phyloP scores from a whole-genome alignment of 2,329 filamentous ascomycete genomes.

The Aspergillus arachidicola region DNA sequence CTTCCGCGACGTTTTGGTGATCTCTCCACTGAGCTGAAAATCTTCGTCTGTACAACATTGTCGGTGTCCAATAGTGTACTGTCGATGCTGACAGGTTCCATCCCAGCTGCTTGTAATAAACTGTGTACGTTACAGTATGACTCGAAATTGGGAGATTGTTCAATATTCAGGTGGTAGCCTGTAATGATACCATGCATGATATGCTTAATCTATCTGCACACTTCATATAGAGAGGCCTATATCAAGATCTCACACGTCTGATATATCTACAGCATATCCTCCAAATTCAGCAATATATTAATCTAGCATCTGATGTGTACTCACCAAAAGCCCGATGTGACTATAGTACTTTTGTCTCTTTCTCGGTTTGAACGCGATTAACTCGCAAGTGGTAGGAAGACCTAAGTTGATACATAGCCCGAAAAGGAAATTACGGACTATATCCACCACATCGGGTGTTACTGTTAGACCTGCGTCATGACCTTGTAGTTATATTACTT shows the following conservation, averaged over 20 bases:
- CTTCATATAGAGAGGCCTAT: background rate
- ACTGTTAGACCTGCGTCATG: background rate
- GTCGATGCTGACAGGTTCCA: background rate
- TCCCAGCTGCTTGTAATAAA: background rate
- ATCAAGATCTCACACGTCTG: background rate
- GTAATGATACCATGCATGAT: constrained; percentile 2
- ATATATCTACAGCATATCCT: background rate
- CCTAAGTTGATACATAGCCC: background rate
- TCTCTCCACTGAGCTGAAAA: background rate
- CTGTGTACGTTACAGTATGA: background rate
- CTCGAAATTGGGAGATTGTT: background rate
- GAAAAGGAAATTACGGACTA: background rate
- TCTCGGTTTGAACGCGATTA: too few species aligned
- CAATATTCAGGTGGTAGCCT: background rate
- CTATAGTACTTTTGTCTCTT: background rate
- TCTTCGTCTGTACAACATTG: background rate
- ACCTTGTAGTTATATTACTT: background rate
- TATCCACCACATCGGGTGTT: background rate
- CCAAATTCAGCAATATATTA: background rate
- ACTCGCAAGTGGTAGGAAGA: background rate
- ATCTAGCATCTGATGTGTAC: background rate
- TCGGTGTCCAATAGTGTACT: background rate
- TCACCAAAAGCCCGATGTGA: background rate
- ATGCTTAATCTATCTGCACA: constrained; percentile 11
- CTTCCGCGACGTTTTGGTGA: background rate